Percentiles rank a stretch among this genome's conserved stretches.
phyloP scores from a whole-genome alignment of 257 asterid genomes.

The Salvia splendens region DNA sequence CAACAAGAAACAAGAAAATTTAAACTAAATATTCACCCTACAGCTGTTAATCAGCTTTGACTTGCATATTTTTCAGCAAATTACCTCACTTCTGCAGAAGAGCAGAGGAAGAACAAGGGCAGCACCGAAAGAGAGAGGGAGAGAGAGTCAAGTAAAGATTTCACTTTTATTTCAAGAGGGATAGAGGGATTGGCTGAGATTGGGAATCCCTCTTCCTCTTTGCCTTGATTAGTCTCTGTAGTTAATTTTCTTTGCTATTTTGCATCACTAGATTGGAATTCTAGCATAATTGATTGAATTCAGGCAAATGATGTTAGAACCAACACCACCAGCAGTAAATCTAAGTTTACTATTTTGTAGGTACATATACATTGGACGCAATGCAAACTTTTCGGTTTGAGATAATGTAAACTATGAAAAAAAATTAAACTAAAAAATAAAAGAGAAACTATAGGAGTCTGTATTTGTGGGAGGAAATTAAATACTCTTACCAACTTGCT shows the following conservation, averaged over 20 bases:
- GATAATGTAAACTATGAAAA: no score
- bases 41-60: conserved; percentile 24
- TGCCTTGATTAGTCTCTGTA: neutral
- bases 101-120: conserved; percentile 6
- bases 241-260: neutral
- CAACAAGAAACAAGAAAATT: neutral
- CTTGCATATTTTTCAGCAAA: conserved; percentile 29
- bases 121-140: conserved; percentile 18
- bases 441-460: no score
- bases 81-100: conserved; percentile 14
- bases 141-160: conserved; percentile 46
- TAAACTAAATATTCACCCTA: conserved; percentile 2
- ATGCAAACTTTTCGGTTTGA: no score
- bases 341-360: no score
- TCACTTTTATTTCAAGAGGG: conserved; percentile 34
- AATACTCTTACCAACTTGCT: no score
- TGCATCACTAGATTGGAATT: conserved; percentile 22
- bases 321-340: no score
- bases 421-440: no score
- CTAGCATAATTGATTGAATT: conserved; percentile 24
- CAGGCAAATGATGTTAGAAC: conserved; percentile 25
- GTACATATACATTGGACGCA: no score
- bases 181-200: conserved; percentile 45
- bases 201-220: conserved; percentile 27
- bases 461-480: no score